These are phyloP conservation scores for Hyphodiscus sp. DNA, from an alignment of 2,329 filamentous ascomycete genomes.

Conservation along the genomic window DNA sequence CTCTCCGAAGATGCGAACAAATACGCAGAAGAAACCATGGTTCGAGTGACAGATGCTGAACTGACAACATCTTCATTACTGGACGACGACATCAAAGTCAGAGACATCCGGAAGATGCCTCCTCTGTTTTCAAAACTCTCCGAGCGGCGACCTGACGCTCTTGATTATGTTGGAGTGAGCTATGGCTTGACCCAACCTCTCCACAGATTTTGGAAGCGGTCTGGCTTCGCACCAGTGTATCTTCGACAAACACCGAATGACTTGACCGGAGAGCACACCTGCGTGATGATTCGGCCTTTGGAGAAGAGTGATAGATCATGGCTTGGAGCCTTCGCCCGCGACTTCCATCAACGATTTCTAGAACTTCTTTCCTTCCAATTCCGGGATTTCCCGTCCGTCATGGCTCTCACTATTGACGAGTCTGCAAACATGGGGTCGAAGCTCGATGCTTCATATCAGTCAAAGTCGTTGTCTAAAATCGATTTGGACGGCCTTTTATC, in stretches of 20 bases:
- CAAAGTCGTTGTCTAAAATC: slow-evolving; percentile 57
- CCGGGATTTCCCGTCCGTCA: slow-evolving; percentile 68
- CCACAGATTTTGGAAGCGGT: slow-evolving; percentile 95
- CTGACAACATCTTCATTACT: slow-evolving; percentile 69
- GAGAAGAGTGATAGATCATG: slow-evolving; percentile 64
- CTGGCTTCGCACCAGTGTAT: slow-evolving; percentile 82
- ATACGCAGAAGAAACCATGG: slow-evolving; percentile 53
- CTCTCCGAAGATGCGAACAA: slow-evolving; percentile 64
- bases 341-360: slow-evolving; percentile 93
- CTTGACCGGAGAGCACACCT: slow-evolving; percentile 93
- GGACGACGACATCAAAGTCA: slow-evolving; percentile 81
- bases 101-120: slow-evolving; percentile 87
- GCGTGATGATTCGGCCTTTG: slow-evolving; percentile 89
- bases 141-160: slow-evolving; percentile 68
- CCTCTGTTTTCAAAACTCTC: slow-evolving; percentile 84
- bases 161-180: slow-evolving; percentile 94
- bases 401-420: slow-evolving; percentile 83
- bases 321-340: slow-evolving; percentile 84
- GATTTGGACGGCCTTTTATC: slow-evolving; percentile 75
- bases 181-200: slow-evolving; percentile 83
- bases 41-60: slow-evolving; percentile 76
- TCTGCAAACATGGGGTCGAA: slow-evolving; percentile 69
- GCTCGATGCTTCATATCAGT: slow-evolving; percentile 50
- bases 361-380: slow-evolving; percentile 90
- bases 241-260: slow-evolving; percentile 93